Evolutionary conservation across 2,329 filamentous ascomycete species (phyloP).

Genomic region (Aspergillus pseudoterreus): DNA sequence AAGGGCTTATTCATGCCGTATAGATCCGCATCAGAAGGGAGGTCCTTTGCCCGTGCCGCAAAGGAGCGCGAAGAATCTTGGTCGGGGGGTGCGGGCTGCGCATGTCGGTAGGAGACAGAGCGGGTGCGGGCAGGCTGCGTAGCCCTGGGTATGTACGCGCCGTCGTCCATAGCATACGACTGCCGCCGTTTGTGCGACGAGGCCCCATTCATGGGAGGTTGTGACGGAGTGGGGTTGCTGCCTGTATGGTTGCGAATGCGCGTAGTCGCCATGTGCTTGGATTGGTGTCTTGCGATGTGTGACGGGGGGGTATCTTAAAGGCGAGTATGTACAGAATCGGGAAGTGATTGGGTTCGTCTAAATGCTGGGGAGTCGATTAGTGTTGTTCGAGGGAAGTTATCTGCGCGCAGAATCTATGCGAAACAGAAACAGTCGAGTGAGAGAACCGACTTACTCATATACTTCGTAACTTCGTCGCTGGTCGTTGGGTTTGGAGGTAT

Average conservation of each 20-base stretch:
- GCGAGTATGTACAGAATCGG: constrained; percentile 4
- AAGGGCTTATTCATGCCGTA: constrained; percentile 12
- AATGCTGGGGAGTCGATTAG: background rate
- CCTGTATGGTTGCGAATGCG: constrained; percentile 8
- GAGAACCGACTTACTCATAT: background rate
- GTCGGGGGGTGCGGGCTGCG: constrained; percentile 8
- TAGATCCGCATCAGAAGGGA: constrained; percentile 9
- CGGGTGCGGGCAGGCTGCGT: constrained; percentile 61
- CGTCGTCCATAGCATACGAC: constrained; percentile 8
- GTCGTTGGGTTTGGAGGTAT: background rate
- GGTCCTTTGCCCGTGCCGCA: constrained; percentile 20
- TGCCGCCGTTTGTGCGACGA: constrained; percentile 19
- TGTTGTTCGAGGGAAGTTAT: background rate
- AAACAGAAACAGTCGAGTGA: too few relatives aligned
- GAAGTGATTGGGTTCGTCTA: background rate
- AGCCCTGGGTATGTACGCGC: constrained; percentile 44
- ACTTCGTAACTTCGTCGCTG: background rate
- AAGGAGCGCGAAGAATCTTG: constrained; percentile 20
- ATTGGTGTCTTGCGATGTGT: background rate
- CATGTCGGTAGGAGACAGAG: constrained; percentile 49
- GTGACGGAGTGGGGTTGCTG: constrained; percentile 9
- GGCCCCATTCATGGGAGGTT: constrained; percentile 15
- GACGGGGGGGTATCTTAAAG: constrained; percentile 1
- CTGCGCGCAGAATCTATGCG: background rate
- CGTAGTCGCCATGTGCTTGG: constrained; percentile 15